Conservation (phyloP, 2,329 filamentous ascomycete species). For the Verticillium nonalfalfae region DNA sequence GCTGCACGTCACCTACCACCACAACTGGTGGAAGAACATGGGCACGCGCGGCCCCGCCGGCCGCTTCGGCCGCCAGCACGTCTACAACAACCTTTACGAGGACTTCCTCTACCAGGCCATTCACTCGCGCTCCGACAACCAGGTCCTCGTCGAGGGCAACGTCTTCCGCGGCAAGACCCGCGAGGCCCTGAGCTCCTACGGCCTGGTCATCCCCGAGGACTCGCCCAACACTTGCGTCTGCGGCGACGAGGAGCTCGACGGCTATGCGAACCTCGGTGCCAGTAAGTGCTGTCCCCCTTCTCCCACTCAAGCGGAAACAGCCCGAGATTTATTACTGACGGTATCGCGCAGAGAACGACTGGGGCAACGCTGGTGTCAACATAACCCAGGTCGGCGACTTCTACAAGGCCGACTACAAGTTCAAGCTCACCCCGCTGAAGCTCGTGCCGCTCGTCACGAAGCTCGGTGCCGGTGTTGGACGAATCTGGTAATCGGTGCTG, state of each 20-base stretch:
- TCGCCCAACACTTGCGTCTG: constrained; percentile 46
- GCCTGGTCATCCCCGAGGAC: constrained; percentile 47
- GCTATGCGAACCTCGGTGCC: constrained; percentile 46
- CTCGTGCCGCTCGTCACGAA: constrained; percentile 33
- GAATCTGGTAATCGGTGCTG: constrained; percentile 17
- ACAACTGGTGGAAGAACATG: constrained; percentile 39
- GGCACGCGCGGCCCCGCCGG: constrained; percentile 41
- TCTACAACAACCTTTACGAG: constrained; percentile 43
- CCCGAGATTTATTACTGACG: constrained; percentile 6
- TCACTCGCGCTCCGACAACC: constrained; percentile 40
- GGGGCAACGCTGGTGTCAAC: constrained; percentile 38
- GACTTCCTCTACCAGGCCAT: constrained; percentile 41
- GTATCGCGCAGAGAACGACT: constrained; percentile 32
- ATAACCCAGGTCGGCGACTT: constrained; percentile 46
- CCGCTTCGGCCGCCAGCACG: constrained; percentile 40
- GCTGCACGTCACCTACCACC: constrained; percentile 41
- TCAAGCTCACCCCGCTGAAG: constrained; percentile 36
- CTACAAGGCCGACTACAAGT: constrained; percentile 39
- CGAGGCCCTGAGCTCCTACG: constrained; percentile 46
- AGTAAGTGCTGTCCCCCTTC: constrained; percentile 26
- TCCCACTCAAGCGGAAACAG: constrained; percentile 7
- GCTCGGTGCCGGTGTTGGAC: constrained; percentile 38
- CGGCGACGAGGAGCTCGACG: constrained; percentile 47
- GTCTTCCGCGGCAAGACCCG: constrained; percentile 35
- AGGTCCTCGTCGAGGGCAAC: constrained; percentile 42